Evolutionary conservation across 805 yeast species (phyloP), one percentile per base, ranked within the genome.

Genomic region (Starmerella floricola): DNA sequence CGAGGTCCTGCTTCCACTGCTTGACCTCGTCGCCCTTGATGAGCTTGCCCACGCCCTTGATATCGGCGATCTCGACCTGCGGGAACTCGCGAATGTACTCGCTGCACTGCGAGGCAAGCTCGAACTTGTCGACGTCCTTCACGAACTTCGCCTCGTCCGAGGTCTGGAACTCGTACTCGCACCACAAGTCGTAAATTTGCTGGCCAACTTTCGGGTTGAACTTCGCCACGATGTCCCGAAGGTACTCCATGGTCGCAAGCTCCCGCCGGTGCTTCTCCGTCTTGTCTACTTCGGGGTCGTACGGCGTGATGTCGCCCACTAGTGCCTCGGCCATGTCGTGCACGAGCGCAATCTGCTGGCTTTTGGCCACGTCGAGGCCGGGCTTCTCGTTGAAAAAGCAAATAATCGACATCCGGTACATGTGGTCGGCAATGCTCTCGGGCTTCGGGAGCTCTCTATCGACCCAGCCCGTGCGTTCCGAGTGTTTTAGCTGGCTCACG

Each of bases 241-340:
- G 57, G 56, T 78, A 86, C 31, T 71, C 55, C 51, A 88, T 81
- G 2, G 96, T 76, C 20, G 62, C 76, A 30, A 67, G 69, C 57
- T 88, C 97, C 44, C 96, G 68, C 45, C 79, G 69, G 60, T 82
- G 91, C 60, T 88, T 88, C 58, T 88, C 97, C 13, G 63, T 66
- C 40, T 86, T 85, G 36, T 75, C 66, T 26, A 47, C 42, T 24
- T 87, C 73, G 45, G 71, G 56, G 63, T 86, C 82, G 60, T 73
- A 62, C 54, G 98, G 91, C 2, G 94, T 86, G 38, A 88, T 83
- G 60, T 88, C 98, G 26, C 98, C 98, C 12, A 88, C 97, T 23
- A 88, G 65, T 3, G 87, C 62, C 66, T 88, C 98, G 10, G 97
- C 95, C 54, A 88, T 81, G 61, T 88, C 98, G 65, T 88, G 98